Evolutionary conservation across 441 rosid species (phyloP).

Genomic region (Kokia cookei): DNA sequence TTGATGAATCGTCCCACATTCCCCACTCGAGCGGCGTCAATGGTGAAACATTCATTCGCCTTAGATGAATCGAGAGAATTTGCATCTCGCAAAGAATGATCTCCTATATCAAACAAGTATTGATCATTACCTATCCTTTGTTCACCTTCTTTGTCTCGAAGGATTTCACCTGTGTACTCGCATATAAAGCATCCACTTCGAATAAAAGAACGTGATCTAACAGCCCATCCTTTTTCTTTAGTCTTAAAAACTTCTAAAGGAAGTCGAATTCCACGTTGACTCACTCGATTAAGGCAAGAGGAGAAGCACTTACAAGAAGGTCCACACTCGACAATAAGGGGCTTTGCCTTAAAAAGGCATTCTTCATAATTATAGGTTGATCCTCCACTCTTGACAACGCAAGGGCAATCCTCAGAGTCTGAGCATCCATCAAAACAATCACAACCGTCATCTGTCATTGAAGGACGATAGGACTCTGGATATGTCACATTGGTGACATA

Average conservation of each 20-base stretch:
- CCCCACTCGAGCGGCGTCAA: constrained; percentile 71
- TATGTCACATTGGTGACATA: constrained; percentile 48
- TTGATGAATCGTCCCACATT: constrained; percentile 84
- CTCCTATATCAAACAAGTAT: constrained; percentile 78
- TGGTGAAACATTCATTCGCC: constrained; percentile 49
- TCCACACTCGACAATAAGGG: constrained; percentile 67
- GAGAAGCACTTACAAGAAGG: constrained; percentile 73
- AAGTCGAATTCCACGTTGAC: constrained; percentile 59
- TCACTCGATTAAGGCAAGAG: constrained; percentile 69
- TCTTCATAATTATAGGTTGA: constrained; percentile 66
- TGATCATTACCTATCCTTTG: constrained; percentile 61
- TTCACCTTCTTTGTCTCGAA: constrained; percentile 76
- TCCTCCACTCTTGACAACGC: constrained; percentile 59
- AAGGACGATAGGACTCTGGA: constrained; percentile 36
- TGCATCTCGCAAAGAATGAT: background rate
- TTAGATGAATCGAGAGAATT: background rate
- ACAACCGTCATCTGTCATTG: constrained; percentile 46
- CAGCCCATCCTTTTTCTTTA: constrained; percentile 73
- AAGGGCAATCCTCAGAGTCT: constrained; percentile 41
- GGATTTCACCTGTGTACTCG: constrained; percentile 76
- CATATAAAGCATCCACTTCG: constrained; percentile 82
- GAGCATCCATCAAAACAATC: constrained; percentile 52
- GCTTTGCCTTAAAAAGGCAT: constrained; percentile 50
- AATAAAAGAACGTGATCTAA: constrained; percentile 67
- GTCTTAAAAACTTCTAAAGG: constrained; percentile 15